Evolutionary conservation across 2,329 filamentous ascomycete genomes (phyloP).

Genomic region (Neoascochyta sp.): DNA sequence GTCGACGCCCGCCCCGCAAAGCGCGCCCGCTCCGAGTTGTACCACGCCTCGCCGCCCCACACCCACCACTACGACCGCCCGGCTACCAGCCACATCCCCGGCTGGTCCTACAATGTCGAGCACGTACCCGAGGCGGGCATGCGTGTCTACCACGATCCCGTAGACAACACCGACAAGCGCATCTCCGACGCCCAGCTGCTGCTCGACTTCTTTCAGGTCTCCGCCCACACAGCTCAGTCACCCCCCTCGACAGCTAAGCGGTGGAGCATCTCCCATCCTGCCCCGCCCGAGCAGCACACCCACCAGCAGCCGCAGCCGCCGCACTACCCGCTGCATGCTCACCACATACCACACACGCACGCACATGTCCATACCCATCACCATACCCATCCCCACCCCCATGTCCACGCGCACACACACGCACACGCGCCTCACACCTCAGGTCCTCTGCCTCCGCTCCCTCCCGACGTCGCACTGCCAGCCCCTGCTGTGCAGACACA

Average conservation of each 20-base stretch:
- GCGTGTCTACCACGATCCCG: conserved; percentile 33
- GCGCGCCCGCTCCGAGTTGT: conserved; percentile 57
- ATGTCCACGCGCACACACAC: conserved; percentile 15
- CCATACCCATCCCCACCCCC: conserved; percentile 9
- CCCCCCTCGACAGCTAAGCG: conserved; percentile 27
- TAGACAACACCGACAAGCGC: conserved; percentile 30
- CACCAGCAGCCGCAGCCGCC: conserved; percentile 5
- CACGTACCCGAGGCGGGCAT: conserved; percentile 35
- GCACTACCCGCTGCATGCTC: conserved; percentile 7
- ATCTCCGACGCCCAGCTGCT: conserved; percentile 47
- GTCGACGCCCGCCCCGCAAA: conserved; percentile 54
- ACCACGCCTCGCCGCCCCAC: conserved; percentile 42
- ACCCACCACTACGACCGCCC: conserved; percentile 39
- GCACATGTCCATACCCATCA: conserved; percentile 10
- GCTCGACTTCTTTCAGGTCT: conserved; percentile 41
- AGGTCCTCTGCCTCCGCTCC: conserved; percentile 9
- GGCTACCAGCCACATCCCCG: conserved; percentile 46
- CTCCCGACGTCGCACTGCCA: conserved; percentile 8
- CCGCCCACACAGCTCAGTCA: conserved; percentile 26
- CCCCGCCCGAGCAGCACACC: conserved; percentile 7
- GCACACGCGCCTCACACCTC: conserved; percentile 6
- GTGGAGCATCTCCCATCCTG: conserved; percentile 24
- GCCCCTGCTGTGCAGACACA: conserved; percentile 34
- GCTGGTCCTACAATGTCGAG: conserved; percentile 40
- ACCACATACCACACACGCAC: conserved; percentile 6